Conservation (phyloP, 352 stramenopile species). For the Pythium guiyangense region DNA sequence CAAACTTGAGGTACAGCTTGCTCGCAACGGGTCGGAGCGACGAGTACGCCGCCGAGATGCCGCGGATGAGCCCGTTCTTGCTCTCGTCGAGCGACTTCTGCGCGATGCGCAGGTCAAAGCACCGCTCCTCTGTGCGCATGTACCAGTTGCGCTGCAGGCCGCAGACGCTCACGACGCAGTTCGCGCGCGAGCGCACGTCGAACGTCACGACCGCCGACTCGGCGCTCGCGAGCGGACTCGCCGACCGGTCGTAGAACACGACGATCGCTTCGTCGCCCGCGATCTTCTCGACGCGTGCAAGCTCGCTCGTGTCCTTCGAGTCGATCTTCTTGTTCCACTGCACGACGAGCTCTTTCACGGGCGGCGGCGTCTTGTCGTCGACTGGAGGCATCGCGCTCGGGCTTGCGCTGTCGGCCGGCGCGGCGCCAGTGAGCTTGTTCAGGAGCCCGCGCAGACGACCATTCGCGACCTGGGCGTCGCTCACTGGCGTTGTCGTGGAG, state of each 20-base stretch:
- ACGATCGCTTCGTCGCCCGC: slow-evolving; percentile 59
- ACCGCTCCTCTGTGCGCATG: slow-evolving; percentile 53
- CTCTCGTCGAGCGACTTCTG: slow-evolving; percentile 45
- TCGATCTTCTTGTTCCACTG: slow-evolving; percentile 28
- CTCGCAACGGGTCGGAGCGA: slow-evolving; percentile 38
- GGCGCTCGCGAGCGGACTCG: slow-evolving; percentile 22
- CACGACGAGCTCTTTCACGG: slow-evolving; percentile 31
- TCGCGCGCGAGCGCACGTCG: slow-evolving; percentile 55
- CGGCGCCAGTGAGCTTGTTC: slow-evolving; percentile 24
- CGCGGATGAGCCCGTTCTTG: slow-evolving; percentile 61
- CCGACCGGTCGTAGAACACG: slow-evolving; percentile 57
- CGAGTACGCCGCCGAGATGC: slow-evolving; percentile 64
- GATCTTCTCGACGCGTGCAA: slow-evolving; percentile 49
- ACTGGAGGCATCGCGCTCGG: neutral
- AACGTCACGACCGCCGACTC: slow-evolving; percentile 69
- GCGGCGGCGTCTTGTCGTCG: slow-evolving; percentile 11
- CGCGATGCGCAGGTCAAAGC: slow-evolving; percentile 68
- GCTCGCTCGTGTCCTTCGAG: slow-evolving; percentile 17
- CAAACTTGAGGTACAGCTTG: slow-evolving; percentile 79
- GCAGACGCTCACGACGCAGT: slow-evolving; percentile 77
- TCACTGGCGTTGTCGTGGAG: neutral
- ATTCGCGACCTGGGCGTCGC: slow-evolving; percentile 22
- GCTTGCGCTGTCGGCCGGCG: neutral
- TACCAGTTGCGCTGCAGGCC: slow-evolving; percentile 61
- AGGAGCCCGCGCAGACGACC: slow-evolving; percentile 31